phyloP scores from a whole-genome alignment of 768 basidiomycete species.

The Porphyrellus cyaneotinctus region DNA sequence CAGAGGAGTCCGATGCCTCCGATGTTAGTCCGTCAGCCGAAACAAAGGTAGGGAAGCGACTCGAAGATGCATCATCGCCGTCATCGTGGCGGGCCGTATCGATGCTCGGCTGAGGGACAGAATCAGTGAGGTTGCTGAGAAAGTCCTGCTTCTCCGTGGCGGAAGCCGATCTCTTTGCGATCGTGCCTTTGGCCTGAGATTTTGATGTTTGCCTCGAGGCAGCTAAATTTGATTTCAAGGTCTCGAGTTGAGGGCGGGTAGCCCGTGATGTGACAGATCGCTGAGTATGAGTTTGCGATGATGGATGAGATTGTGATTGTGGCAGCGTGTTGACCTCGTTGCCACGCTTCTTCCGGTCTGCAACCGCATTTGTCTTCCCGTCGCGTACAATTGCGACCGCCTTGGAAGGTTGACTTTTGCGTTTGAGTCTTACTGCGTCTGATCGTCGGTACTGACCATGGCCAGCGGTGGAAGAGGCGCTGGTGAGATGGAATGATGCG shows the following conservation, averaged over 20 bases:
- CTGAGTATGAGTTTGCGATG: constrained; percentile 21
- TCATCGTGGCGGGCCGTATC: constrained; percentile 32
- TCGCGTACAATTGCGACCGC: constrained; percentile 34
- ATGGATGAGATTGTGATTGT: constrained; percentile 35
- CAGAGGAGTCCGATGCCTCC: constrained; percentile 43
- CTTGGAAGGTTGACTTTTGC: constrained; percentile 58
- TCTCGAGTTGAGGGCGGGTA: constrained; percentile 22
- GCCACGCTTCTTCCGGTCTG: constrained; percentile 23
- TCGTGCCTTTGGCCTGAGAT: constrained; percentile 38
- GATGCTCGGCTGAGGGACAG: constrained; percentile 34
- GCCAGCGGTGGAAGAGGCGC: constrained; percentile 27
- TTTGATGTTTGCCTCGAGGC: constrained; percentile 36
- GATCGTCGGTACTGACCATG: constrained; percentile 19
- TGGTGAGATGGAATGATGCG: constrained; percentile 7
- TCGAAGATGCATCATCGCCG: constrained; percentile 31
- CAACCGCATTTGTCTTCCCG: constrained; percentile 9
- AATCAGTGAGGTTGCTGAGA: constrained; percentile 19
- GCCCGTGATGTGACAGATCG: constrained; percentile 23
- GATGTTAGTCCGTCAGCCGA: constrained; percentile 58
- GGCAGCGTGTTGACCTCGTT: constrained; percentile 35
- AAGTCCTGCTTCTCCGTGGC: constrained; percentile 16
- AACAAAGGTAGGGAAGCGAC: constrained; percentile 62
- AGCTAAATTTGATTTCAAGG: constrained; percentile 28
- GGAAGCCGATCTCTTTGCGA: constrained; percentile 23
- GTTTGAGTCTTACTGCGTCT: constrained; percentile 35